Percentiles rank a stretch among this genome's conserved stretches.
These are phyloP conservation scores for Wickerhamomyces bisporus DNA, from an alignment of 805 yeast species.

Conservation along the genomic window DNA sequence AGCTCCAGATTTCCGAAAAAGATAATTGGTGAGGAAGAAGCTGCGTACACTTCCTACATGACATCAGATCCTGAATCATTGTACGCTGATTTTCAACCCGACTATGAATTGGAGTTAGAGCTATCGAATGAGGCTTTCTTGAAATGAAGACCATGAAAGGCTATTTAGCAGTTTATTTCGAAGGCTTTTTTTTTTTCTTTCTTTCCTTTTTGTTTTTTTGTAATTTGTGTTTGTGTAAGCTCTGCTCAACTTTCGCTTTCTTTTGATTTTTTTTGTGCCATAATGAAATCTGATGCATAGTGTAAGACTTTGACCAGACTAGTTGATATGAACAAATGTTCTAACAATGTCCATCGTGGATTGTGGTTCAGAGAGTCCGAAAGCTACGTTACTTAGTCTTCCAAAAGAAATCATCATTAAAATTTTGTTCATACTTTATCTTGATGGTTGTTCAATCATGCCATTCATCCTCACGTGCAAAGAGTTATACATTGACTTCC, in stretches of 20 bases:
- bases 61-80: conserved; percentile 62
- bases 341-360: no score
- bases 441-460: conserved; percentile 3
- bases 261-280: no score
- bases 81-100: conserved; percentile 72
- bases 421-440: conserved; percentile 9
- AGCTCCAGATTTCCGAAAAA: conserved; percentile 32
- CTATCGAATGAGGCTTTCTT: conserved; percentile 24
- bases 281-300: no score
- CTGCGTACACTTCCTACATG: conserved; percentile 57
- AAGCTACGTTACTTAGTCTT: conserved; percentile 8
- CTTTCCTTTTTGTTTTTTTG: background rate
- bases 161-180: no score
- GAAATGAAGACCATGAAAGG: conserved; percentile 1
- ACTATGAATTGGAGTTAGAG: conserved; percentile 45
- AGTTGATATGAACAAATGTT: no score
- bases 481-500: conserved; percentile 5
- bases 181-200: no score
- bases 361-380: no score
- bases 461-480: conserved; percentile 13
- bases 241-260: no score
- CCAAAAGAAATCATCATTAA: conserved; percentile 14
- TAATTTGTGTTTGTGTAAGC: no score
- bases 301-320: no score
- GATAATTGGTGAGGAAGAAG: conserved; percentile 54